These are phyloP conservation scores for Fusarium azukiicola DNA, from an alignment of 2,329 filamentous ascomycete species.

Conservation along the genomic window DNA sequence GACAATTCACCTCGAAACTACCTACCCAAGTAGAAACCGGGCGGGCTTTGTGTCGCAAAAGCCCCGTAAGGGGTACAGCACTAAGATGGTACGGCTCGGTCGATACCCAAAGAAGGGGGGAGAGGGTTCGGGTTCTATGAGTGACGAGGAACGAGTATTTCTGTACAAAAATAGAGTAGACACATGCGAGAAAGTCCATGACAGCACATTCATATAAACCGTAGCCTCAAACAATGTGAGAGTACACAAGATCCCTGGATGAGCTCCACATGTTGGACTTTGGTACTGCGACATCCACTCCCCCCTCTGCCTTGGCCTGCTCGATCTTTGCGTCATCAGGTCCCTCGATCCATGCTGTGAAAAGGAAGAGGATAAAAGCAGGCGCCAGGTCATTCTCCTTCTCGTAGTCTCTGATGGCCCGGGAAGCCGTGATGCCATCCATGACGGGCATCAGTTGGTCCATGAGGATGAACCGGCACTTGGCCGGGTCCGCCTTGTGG, in stretches of 20 bases:
- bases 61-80: no score
- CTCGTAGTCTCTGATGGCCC: conserved; percentile 21
- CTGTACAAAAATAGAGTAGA: background rate
- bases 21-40: no score
- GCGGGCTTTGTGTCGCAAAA: no score
- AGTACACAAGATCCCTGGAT: background rate
- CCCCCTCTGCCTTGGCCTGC: background rate
- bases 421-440: conserved; percentile 20
- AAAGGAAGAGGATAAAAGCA: background rate
- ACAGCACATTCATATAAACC: no score
- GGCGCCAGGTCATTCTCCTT: background rate
- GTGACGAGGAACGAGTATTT: background rate
- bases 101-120: background rate
- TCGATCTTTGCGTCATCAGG: background rate
- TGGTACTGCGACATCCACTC: background rate
- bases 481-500: conserved; percentile 16
- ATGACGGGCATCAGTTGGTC: conserved; percentile 33
- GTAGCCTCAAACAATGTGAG: background rate
- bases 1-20: no score
- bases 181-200: no score
- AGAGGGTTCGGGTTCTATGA: background rate
- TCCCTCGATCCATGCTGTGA: background rate
- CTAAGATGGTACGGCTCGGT: background rate
- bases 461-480: conserved; percentile 23
- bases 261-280: background rate